phyloP scores from a whole-genome alignment of 257 asterid genomes.

The Datura wrightii region DNA sequence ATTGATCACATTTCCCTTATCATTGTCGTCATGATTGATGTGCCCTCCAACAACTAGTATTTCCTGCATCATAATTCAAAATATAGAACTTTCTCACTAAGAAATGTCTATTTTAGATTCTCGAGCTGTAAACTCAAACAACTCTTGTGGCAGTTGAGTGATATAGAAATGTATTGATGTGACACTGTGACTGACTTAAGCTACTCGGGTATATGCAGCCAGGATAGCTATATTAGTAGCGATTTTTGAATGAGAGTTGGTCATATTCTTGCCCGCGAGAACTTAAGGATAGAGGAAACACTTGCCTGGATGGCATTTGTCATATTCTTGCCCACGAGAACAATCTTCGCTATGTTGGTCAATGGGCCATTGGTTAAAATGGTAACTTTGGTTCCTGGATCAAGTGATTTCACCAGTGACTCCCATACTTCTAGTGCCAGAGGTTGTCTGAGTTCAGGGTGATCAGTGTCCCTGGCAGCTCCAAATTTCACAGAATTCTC shows the following conservation, averaged over 20 bases:
- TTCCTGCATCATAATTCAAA: conserved; percentile 52
- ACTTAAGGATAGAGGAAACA: neutral
- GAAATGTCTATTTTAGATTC: neutral
- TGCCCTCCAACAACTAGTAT: conserved; percentile 79
- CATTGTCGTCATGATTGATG: conserved; percentile 38
- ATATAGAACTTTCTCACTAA: neutral
- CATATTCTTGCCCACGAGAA: conserved; percentile 53
- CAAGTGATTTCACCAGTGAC: conserved; percentile 57
- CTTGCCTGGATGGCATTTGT: conserved; percentile 65
- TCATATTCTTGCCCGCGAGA: no score
- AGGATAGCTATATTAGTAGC: neutral
- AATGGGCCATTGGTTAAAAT: conserved; percentile 85
- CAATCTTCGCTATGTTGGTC: conserved; percentile 71
- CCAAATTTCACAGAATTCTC: conserved; percentile 70
- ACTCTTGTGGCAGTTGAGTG: neutral
- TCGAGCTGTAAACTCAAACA: neutral
- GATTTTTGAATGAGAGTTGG: neutral
- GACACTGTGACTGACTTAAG: neutral
- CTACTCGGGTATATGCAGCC: neutral
- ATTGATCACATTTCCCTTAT: conserved; percentile 69
- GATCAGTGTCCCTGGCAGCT: conserved; percentile 81
- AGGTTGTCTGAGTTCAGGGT: conserved; percentile 82
- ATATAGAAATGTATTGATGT: neutral
- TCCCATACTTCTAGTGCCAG: conserved; percentile 78
- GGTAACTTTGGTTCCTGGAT: conserved; percentile 61